Evolutionary conservation across 768 basidiomycete genomes (phyloP), one percentile per base, ranked within the genome.

Genomic region (Asterophora lycoperdoides): DNA sequence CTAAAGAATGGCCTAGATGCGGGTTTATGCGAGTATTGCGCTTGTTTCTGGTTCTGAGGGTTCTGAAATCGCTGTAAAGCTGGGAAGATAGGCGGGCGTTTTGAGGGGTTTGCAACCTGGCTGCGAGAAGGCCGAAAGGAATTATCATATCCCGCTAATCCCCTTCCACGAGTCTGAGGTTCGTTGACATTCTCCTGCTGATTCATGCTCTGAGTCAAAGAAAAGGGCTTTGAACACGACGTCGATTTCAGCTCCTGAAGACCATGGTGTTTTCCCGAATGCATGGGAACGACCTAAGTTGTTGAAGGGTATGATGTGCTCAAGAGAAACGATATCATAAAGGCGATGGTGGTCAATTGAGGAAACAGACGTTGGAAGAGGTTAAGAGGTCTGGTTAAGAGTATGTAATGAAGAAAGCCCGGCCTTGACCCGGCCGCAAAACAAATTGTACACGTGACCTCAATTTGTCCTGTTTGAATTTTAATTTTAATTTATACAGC

Each of bases 171-270:
- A 30, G 23, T 46, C 30, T 40, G 23, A 26, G 20, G 17, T 0
- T 10, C 9, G 13, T 19, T 17, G 15, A 47, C 34, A 41, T 57
- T 54, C 39, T 57, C 56, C n/a, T 38, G 47, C 15, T 57, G 53
- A 15, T 40, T 51, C 35, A 52, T 40, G 34, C 53, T 54, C n/a
- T 44, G 46, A 1, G 49, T 51, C 28, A 57, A 39, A 3, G 56
- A 47, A 44, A 57, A 54, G 15, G 43, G 19, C 40, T 40, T 40
- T 8, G 39, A 20, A 13, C 4, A 18, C 9, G 15, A 17, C 9
- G 39, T 26, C 18, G 39, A 26, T n/a, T 23, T 23, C 9, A 20
- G 20, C 23, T 40, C 39, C 9, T 23, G 39, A 40, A 5, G 39
- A 23, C 20, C 14, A 11, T 3, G 39, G 13, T 13, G 39, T 1